phyloP scores from a whole-genome alignment of 257 asterid genomes.

The Primulina tabacum region DNA sequence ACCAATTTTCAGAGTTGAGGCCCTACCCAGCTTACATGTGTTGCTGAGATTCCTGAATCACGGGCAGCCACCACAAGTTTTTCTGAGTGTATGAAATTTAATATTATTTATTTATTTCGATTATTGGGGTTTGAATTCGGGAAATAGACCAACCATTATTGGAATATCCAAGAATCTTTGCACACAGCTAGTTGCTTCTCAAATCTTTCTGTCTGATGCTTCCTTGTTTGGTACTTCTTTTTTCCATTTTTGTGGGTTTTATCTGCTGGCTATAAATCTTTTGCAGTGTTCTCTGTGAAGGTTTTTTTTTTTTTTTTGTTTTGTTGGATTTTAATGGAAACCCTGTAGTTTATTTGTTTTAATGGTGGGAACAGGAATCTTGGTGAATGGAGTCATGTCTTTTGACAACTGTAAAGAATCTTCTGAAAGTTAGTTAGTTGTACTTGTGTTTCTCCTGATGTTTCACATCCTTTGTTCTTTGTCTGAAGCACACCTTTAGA shows the following conservation, averaged over 20 bases:
- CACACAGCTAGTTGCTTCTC: constrained; percentile 35
- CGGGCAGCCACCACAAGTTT: constrained; percentile 37
- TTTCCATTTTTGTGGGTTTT: constrained; percentile 27
- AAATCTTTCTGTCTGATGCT: constrained; percentile 22
- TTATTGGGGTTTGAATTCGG: constrained; percentile 2
- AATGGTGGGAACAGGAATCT: constrained; percentile 26
- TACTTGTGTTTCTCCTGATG: constrained; percentile 13
- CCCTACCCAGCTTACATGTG: constrained; percentile 33
- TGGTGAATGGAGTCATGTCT: constrained; percentile 25
- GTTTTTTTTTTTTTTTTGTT: neutral
- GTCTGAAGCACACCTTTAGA: constrained; percentile 21
- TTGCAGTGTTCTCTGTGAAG: constrained; percentile 20
- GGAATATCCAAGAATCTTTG: constrained; percentile 82
- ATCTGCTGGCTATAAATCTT: constrained; percentile 18
- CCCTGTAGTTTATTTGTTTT: neutral
- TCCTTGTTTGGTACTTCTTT: constrained; percentile 10
- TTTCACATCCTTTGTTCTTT: constrained; percentile 25
- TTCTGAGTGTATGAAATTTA: constrained; percentile 20
- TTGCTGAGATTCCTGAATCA: constrained; percentile 36
- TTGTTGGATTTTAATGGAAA: too few species aligned
- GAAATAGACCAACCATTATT: constrained; percentile 20
- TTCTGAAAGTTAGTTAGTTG: constrained; percentile 22
- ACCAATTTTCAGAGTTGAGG: constrained; percentile 20
- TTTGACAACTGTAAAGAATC: constrained; percentile 32
- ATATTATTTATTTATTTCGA: constrained; percentile 21